Base-by-base conservation (phyloP, 2,329 filamentous ascomycete species). In the Colletotrichum liaoningense region DNA sequence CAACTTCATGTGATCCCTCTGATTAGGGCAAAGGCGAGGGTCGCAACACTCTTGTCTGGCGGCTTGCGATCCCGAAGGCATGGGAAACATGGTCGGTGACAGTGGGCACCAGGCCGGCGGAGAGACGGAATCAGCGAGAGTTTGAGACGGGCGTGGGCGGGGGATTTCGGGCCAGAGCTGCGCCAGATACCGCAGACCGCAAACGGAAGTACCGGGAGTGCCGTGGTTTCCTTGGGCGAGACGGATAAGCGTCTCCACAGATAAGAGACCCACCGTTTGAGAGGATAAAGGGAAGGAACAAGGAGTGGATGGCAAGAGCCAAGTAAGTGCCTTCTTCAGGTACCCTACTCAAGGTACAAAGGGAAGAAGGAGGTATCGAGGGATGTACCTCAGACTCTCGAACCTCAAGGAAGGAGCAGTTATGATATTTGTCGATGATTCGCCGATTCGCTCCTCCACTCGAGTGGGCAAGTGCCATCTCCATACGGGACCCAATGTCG, bases 361-460 rank as follows among this genome's bases (percentile, higher is more conserved):
- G 42, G 8, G n/a, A 49, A 22, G 42, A 49, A 49, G 19, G 19
- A 49, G 16, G 19, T 11, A 22, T 8, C 7, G 42, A 49, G n/a
- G 19, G 42, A n/a, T n/a, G 19, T 22, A 22, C 42, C 7, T 22
- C 19, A 49, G 11, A n/a, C 16, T n/a, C 38, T 19, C 9, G 38
- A 42, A 42, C 16, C 38, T 19, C 19, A 60, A 42, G 52, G 35
- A 38, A 19, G 38, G 24, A 26, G 33, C 33, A 59, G 19, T n/a
- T 26, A 19, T 49, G 16, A 19, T 42, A 49, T 30, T 22, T 28
- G 16, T 59, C 67, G 70, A 73, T 70, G 59, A 69, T 65, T 73
- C 70, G 67, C 60, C 60, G 70, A 73, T 69, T 56, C 49, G 55
- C 49, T 35, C 30, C 60, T 60, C 60, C 66, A 73, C 67, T 70